Base-by-base conservation (phyloP, 805 yeast species). In the Candida morakotiae region DNA sequence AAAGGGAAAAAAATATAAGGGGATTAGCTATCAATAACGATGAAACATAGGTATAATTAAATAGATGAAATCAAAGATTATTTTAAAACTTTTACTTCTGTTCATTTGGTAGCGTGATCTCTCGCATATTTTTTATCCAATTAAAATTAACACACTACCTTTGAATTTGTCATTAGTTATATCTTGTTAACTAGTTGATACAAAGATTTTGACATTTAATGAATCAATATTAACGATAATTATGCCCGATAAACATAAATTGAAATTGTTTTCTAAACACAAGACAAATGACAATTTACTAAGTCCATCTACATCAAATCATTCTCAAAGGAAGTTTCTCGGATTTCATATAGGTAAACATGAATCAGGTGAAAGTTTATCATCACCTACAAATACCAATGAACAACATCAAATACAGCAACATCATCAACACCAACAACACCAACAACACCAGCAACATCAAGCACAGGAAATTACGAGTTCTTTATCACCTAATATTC, bases 1-100 rank as follows among this genome's bases (percentile, higher is more conserved):
- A 89, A 63, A 77, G 96, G 50, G 80, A 81, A 55, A 87, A 85
- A 65, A 98, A 89, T 56, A 80, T 93, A 48, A 75, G 88, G 36
- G 93, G 91, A 7, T 77, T 83, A 26, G 93, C 86, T 5, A 77
- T 81, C 49, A 76, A 75, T 18, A 35, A 40, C 14, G 31, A 35
- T 16, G 34, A n/a, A 5, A 11, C 3, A 9, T 15, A 10, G 21
- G 9, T 9, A 16, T 26, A 26, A 5, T 26, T 5, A 8, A 11
- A 28, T 6, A 28, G 18, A 24, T 24, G 9, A 10, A 28, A 5
- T 17, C n/a, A n/a, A n/a, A n/a, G n/a, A n/a, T n/a, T n/a, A n/a
- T n/a, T n/a, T n/a, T n/a, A n/a, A n/a, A n/a, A n/a, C n/a, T n/a
- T n/a, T n/a, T n/a, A n/a, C n/a, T n/a, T n/a, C n/a, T n/a, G n/a